Evolutionary conservation across 2,329 filamentous ascomycete genomes (phyloP), one percentile per base, ranked within the genome.

Genomic region (Fusarium staphyleae): DNA sequence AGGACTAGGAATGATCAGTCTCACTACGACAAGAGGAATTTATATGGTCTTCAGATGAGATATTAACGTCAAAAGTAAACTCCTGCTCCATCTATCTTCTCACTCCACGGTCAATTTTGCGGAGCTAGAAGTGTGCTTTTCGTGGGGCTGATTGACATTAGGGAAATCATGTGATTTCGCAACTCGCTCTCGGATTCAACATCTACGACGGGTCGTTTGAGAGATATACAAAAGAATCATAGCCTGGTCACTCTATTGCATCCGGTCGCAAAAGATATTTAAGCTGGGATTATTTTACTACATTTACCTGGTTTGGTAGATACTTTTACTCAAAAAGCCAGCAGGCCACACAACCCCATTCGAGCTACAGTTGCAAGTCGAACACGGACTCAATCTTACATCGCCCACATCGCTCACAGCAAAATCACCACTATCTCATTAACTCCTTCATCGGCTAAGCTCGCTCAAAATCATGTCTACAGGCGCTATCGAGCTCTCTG

Each of bases 401-500:
- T 18, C n/a, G 32, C 39, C 44, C 32, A 9, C 9, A 24, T 9
- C 13, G 2, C 12, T 49, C 16, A 19, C 19, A 14, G 39, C 15
- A 41, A 22, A 19, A 41, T 40, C 10, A n/a, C 16, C 11, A 22
- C 14, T 1, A 18, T 14, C 10, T 4, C 4, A 13, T 30, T 9
- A 3, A 30, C 28, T 13, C 5, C 16, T 9, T 2, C 3, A n/a
- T 11, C 11, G 19, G 3, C 18, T 37, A 12, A 9, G 13, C 28
- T 14, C 32, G 35, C 22, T 18, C 34, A 40, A n/a, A 22, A 62
- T 28, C 44, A 72, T 72, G 70, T 56, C 65, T 16, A 56, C 62
- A 39, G 55, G 62, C 32, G 42, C 63, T 9, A 44, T 63, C 30
- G 65, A 87, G 64, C 71, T 88, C 10, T 85, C 85, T 1, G 77